Evolutionary conservation across 176 grass and related monocot species (phyloP), one percentile per base, ranked within the genome.

Genomic region (Aegilops umbellulata): DNA sequence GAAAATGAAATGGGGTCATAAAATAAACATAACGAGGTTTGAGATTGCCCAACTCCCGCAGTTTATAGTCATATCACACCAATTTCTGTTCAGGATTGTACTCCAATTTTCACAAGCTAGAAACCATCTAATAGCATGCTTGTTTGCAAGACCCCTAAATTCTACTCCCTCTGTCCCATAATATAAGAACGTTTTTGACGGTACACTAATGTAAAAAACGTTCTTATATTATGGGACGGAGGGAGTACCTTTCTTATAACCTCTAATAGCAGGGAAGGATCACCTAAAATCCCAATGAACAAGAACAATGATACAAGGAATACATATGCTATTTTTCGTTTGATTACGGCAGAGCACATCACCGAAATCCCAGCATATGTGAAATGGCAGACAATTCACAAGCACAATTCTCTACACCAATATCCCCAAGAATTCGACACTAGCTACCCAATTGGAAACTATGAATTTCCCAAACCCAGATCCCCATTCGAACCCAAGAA

Each of bases 401-500:
- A n/a, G n/a, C n/a, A n/a, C n/a, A n/a, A n/a, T n/a, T n/a, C n/a
- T n/a, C n/a, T n/a, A n/a, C n/a, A n/a, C n/a, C n/a, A n/a, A n/a
- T n/a, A n/a, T n/a, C n/a, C n/a, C n/a, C n/a, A n/a, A n/a, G n/a
- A n/a, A n/a, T n/a, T n/a, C n/a, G n/a, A n/a, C n/a, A n/a, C n/a
- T n/a, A n/a, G n/a, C n/a, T n/a, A n/a, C n/a, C n/a, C 53, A 58
- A 58, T 22, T 58, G 53, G 24, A 29, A 58, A 9, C 7, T 49
- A 75, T 49, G 41, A 4, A 86, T 22, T 76, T 35, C 60, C 71
- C 26, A 24, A 32, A 20, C 72, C n/a, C 65, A 65, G 75, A 88
- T 86, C 83, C 71, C 29, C 38, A 25, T 78, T 29, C 32, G 51
- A 7, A 82, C 30, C 16, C 22, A 49, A 80, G 71, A 65, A 82